phyloP scores from a whole-genome alignment of 1,284 basidiomycete species.

The Irpex sp. region DNA sequence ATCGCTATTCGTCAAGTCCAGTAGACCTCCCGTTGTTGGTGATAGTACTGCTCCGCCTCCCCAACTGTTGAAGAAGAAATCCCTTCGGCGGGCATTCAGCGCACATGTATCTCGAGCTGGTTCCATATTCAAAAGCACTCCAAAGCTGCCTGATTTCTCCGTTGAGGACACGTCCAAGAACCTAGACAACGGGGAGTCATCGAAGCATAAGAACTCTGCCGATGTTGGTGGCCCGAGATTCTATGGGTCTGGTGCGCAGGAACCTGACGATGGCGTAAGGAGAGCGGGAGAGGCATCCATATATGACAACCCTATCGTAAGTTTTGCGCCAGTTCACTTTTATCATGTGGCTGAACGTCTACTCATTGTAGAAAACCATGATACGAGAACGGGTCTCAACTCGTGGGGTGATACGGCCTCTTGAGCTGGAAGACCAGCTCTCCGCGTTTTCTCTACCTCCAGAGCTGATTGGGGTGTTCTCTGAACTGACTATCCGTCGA shows the following conservation, averaged over 20 bases:
- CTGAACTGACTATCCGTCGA: constrained; percentile 58
- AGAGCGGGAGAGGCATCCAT: constrained; percentile 65
- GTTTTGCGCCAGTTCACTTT: constrained; percentile 16
- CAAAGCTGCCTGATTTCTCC: neutral
- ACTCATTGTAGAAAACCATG: constrained; percentile 44
- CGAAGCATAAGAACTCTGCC: constrained; percentile 19
- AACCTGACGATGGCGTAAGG: constrained; percentile 29
- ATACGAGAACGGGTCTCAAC: constrained; percentile 71
- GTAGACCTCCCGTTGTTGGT: neutral
- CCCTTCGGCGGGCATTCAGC: constrained; percentile 18
- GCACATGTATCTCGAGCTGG: constrained; percentile 17
- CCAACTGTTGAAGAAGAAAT: neutral
- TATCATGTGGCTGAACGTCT: neutral
- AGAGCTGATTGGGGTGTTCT: constrained; percentile 68
- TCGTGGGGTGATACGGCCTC: constrained; percentile 51
- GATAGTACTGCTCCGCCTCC: neutral
- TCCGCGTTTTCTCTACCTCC: constrained; percentile 45
- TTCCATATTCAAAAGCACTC: neutral
- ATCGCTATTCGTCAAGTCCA: neutral
- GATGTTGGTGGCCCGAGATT: constrained; percentile 51
- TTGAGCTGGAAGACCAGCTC: constrained; percentile 53
- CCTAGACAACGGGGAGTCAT: neutral
- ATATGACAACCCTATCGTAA: constrained; percentile 50
- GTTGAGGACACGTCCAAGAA: neutral
- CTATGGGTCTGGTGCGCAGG: constrained; percentile 21